These are phyloP conservation scores for Dictyostelium capitatum DNA, from an alignment of 78 protist species.

Conservation along the genomic window DNA sequence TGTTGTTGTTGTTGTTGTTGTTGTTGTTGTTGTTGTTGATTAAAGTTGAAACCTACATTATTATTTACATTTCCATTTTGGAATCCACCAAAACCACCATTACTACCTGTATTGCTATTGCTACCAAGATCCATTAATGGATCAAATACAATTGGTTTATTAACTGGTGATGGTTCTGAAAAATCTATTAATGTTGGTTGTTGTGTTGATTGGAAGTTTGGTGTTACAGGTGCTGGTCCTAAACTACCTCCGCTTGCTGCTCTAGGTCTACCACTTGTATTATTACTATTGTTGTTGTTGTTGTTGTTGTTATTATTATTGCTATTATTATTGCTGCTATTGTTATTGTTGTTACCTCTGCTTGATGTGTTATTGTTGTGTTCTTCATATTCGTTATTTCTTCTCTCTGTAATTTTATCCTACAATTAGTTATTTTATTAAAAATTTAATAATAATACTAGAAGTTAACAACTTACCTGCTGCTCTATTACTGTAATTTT, in stretches of 20 bases:
- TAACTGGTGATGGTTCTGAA: constrained; percentile 56
- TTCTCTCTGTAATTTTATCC: background rate
- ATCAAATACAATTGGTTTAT: constrained; percentile 55
- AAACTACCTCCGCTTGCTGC: constrained; percentile 70
- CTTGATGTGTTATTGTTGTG: background rate
- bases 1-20: constrained; percentile 32
- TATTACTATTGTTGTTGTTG: background rate
- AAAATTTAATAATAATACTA: too few relatives aligned
- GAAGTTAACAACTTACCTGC: background rate
- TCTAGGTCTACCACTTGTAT: constrained; percentile 40
- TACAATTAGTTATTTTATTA: background rate
- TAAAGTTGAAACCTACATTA: background rate
- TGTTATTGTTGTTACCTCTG: background rate
- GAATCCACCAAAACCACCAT: constrained; percentile 20
- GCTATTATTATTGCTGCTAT: background rate
- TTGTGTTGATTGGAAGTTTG: background rate
- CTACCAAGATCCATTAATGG: constrained; percentile 24
- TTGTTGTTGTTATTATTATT: background rate
- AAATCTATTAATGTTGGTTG: constrained; percentile 60
- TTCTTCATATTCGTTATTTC: background rate
- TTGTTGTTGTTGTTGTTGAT: background rate
- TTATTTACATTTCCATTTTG: background rate
- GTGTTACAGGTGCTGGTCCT: constrained; percentile 6
- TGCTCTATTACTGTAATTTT: background rate
- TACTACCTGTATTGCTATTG: background rate